A percentile compares a stretch with the other conserved stretches of the same genome.
Evolutionary conservation across 768 basidiomycete genomes (phyloP).

Genomic region (Clavaria fumosa): DNA sequence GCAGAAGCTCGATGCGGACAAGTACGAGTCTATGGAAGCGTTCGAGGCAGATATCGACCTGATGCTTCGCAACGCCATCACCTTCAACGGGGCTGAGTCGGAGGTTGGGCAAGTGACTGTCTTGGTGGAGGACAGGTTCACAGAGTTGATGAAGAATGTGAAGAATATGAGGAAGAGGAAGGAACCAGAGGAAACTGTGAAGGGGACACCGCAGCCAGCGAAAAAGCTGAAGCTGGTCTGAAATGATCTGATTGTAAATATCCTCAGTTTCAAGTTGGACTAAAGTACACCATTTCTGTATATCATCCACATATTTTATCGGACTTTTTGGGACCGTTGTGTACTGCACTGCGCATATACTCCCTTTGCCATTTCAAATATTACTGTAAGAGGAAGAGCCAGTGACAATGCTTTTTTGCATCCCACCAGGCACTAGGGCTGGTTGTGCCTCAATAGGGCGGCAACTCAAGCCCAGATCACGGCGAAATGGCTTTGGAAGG

Average conservation of each 20-base stretch:
- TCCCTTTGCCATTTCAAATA: no score
- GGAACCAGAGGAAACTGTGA: slow-evolving; percentile 56
- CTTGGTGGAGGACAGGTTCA: slow-evolving; percentile 34
- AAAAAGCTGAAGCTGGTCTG: slow-evolving; percentile 46
- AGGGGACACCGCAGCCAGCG: slow-evolving; percentile 40
- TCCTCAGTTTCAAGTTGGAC: no score
- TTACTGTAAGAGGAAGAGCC: no score
- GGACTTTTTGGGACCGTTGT: no score
- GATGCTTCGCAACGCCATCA: slow-evolving; percentile 79
- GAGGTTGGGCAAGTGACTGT: slow-evolving; percentile 56
- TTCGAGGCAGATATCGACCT: slow-evolving; percentile 77
- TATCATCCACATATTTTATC: no score
- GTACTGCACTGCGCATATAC: no score
- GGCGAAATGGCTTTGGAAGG: no score
- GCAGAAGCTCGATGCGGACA: slow-evolving; percentile 65
- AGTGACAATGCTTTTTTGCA: no score
- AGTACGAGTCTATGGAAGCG: slow-evolving; percentile 61
- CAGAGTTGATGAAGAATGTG: slow-evolving; percentile 34
- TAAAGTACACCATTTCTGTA: no score
- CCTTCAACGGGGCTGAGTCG: slow-evolving; percentile 74
- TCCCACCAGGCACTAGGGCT: no score
- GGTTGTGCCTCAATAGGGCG: no score
- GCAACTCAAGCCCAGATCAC: no score
- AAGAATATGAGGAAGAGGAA: slow-evolving; percentile 61
- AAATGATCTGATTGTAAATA: background rate